These are phyloP conservation scores for Pichia pseudocactophila DNA, from an alignment of 805 yeast species.

Conservation along the genomic window DNA sequence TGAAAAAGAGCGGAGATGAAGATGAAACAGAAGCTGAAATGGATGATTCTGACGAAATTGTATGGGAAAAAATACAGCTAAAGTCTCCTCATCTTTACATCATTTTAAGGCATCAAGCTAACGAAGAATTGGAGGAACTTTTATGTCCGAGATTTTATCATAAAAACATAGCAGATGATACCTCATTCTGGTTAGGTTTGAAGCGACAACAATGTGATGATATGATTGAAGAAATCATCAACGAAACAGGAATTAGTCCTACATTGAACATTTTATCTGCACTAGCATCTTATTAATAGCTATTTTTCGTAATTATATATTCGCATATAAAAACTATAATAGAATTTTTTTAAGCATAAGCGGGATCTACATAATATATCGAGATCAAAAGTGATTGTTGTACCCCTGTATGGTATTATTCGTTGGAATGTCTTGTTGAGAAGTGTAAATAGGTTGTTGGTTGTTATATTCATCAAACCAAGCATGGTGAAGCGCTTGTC, in stretches of 20 bases:
- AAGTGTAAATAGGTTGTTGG: conserved; percentile 9
- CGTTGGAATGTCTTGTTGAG: conserved; percentile 6
- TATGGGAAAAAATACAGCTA: conserved; percentile 1
- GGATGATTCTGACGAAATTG: conserved; percentile 6
- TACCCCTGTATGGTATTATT: conserved; percentile 7
- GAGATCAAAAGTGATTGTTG: neutral
- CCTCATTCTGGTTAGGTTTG: conserved; percentile 5
- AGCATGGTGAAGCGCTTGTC: conserved; percentile 58
- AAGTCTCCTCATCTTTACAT: conserved; percentile 4
- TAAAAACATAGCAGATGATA: conserved; percentile 1
- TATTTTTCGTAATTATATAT: neutral
- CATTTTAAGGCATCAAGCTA: conserved; percentile 2
- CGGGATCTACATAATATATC: too few relatives aligned
- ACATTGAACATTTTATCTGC: neutral
- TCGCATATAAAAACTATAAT: neutral
- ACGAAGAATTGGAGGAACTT: conserved; percentile 4
- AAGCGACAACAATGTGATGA: conserved; percentile 1
- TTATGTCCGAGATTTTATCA: conserved; percentile 5
- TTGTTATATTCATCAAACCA: conserved; percentile 70
- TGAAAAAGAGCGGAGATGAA: neutral
- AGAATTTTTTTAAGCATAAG: neutral
- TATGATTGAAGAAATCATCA: conserved; percentile 4
- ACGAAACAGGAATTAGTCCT: neutral
- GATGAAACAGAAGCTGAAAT: neutral
- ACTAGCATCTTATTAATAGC: neutral